Conservation (phyloP, 371 early-diverging fungal genomes). For the Mucor sp. region DNA sequence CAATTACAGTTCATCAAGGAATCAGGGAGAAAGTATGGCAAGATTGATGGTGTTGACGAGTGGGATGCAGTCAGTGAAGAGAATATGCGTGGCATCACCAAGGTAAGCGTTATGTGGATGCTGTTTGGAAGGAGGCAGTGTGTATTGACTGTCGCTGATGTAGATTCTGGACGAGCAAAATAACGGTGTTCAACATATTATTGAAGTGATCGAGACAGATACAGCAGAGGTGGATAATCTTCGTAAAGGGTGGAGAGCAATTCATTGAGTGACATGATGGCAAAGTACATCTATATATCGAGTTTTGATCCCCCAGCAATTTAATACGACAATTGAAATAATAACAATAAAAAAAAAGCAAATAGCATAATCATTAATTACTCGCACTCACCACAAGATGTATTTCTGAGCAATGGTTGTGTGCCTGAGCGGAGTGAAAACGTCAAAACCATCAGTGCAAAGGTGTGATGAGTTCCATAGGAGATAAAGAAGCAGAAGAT, state of each 20-base stretch:
- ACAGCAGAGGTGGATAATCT: slow-evolving; percentile 24
- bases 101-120: slow-evolving; percentile 43
- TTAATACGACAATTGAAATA: too few species aligned
- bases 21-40: slow-evolving; percentile 55
- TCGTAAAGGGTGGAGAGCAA: slow-evolving; percentile 9
- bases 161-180: slow-evolving; percentile 66
- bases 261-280: background rate
- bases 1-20: slow-evolving; percentile 79
- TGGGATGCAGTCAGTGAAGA: slow-evolving; percentile 48
- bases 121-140: too few species aligned
- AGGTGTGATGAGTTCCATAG: too few species aligned
- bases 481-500: too few species aligned
- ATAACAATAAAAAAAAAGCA: background rate
- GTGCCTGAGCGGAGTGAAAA: background rate
- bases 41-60: slow-evolving; percentile 34
- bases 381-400: too few species aligned
- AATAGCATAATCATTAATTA: background rate
- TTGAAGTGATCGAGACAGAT: slow-evolving; percentile 58
- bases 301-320: background rate
- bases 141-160: too few species aligned
- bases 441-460: too few species aligned
- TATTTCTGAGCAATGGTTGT: too few species aligned
- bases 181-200: slow-evolving; percentile 64
- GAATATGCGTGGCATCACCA: slow-evolving; percentile 47
- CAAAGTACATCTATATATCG: background rate